These are phyloP conservation scores for Zizania latifolia DNA, from an alignment of 176 grass and related monocot species.

Conservation along the genomic window DNA sequence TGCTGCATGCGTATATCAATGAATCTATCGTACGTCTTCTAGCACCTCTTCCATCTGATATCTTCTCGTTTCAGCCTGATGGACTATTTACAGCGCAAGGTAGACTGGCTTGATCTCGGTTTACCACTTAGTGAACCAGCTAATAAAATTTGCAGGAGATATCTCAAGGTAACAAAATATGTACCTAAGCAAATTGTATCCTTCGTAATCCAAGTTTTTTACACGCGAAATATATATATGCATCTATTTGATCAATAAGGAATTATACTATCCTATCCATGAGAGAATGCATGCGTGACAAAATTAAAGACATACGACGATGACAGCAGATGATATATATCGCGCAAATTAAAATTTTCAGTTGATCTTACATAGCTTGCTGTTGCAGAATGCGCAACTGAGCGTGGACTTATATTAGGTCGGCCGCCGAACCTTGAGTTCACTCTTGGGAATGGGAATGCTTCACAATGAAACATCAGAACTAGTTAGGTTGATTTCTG, in stretches of 20 bases:
- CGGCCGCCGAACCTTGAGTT: conserved; percentile 56
- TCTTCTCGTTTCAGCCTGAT: not conserved
- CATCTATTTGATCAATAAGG: no score
- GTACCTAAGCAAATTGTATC: not conserved
- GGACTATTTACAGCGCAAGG: conserved; percentile 26
- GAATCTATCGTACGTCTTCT: not conserved
- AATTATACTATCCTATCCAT: not conserved
- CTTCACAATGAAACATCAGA: not conserved
- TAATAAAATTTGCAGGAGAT: not conserved
- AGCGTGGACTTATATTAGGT: no score
- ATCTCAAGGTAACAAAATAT: conserved; percentile 46
- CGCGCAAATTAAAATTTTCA: not conserved
- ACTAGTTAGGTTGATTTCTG: not conserved
- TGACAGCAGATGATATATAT: not conserved
- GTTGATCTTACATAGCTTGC: not conserved
- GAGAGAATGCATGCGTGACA: not conserved
- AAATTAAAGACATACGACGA: not conserved
- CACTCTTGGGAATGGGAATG: conserved; percentile 27
- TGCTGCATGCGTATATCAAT: no score
- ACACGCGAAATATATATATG: no score
- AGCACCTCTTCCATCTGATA: not conserved
- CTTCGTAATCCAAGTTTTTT: no score
- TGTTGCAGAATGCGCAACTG: conserved; percentile 24
- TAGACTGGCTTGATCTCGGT: conserved; percentile 27
- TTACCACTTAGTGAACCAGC: conserved; percentile 32